Conservation (phyloP, 345 rosid species). For the Eucalyptus coolabah region DNA sequence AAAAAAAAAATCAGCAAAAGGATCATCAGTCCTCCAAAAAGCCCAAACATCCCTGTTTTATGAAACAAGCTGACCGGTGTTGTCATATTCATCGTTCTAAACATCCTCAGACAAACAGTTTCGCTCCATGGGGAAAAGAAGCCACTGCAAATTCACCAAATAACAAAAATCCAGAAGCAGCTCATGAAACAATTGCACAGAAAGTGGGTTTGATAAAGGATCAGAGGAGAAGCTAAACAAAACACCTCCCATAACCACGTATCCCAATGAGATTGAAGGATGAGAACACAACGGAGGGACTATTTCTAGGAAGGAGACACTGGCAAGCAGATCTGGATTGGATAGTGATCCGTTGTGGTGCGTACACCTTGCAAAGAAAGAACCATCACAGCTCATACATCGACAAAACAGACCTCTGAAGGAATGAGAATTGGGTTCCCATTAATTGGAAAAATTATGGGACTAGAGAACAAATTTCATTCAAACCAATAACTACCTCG, state of each 20-base stretch:
- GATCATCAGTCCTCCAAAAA: not conserved
- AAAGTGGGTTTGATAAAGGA: too few relatives aligned
- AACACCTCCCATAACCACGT: too few relatives aligned
- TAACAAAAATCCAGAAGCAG: not conserved
- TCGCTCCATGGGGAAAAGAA: not conserved
- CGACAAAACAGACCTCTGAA: not conserved
- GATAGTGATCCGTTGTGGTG: not conserved
- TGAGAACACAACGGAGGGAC: too few relatives aligned
- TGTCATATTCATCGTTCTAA: not conserved
- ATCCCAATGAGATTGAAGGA: too few relatives aligned
- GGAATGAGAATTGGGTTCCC: not conserved
- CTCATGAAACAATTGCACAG: too few relatives aligned
- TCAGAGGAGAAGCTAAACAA: too few relatives aligned
- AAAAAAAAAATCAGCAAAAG: too few relatives aligned
- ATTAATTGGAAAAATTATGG: not conserved
- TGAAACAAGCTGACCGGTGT: too few relatives aligned
- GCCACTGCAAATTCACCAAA: not conserved
- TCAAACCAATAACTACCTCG: not conserved
- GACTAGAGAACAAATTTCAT: not conserved
- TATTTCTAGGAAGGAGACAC: too few relatives aligned
- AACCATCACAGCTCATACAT: not conserved
- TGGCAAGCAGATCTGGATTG: not conserved
- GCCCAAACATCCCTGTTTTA: not conserved
- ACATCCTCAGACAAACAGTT: not conserved
- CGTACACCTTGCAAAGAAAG: not conserved